Evolutionary conservation across 768 basidiomycete species (phyloP).

Genomic region (Arthromyces matolae): DNA sequence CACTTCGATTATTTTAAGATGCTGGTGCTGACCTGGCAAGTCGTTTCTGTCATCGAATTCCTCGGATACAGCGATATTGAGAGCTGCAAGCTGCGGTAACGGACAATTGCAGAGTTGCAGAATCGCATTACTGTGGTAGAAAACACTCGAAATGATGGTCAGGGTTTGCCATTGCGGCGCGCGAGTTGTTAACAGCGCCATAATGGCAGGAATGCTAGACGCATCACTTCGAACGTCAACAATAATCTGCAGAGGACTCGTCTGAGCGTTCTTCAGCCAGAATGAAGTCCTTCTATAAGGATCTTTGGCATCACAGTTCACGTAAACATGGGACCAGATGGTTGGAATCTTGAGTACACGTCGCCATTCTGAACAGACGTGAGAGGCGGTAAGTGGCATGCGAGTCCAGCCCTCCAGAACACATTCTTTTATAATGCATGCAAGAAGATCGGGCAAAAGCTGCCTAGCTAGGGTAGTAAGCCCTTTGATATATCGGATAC

Average conservation of each 20-base stretch:
- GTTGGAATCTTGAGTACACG: constrained; percentile 46
- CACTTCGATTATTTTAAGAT: constrained; percentile 26
- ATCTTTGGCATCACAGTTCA: constrained; percentile 43
- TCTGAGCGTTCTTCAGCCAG: constrained; percentile 48
- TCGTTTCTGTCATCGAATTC: constrained; percentile 22
- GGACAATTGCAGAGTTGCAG: constrained; percentile 32
- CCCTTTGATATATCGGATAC: constrained; percentile 41
- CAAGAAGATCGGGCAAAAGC: constrained; percentile 52
- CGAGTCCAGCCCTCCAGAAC: constrained; percentile 48
- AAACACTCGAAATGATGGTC: constrained; percentile 33
- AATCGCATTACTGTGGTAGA: constrained; percentile 37
- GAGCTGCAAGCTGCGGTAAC: constrained; percentile 32
- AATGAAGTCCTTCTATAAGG: constrained; percentile 39
- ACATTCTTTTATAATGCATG: constrained; percentile 50
- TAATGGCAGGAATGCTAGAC: constrained; percentile 28
- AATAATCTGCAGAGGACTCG: constrained; percentile 42
- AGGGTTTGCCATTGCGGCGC: constrained; percentile 43
- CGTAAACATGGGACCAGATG: constrained; percentile 55
- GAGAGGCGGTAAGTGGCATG: constrained; percentile 52
- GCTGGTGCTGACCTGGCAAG: constrained; percentile 18
- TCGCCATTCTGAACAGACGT: constrained; percentile 60
- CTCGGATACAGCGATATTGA: constrained; percentile 29
- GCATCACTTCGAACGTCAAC: constrained; percentile 33
- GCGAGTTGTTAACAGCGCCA: constrained; percentile 37
- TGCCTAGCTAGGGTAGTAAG: constrained; percentile 53